These are phyloP conservation scores for Cryptococcus sp. DNA, from an alignment of 1,284 basidiomycete genomes.

Conservation along the genomic window DNA sequence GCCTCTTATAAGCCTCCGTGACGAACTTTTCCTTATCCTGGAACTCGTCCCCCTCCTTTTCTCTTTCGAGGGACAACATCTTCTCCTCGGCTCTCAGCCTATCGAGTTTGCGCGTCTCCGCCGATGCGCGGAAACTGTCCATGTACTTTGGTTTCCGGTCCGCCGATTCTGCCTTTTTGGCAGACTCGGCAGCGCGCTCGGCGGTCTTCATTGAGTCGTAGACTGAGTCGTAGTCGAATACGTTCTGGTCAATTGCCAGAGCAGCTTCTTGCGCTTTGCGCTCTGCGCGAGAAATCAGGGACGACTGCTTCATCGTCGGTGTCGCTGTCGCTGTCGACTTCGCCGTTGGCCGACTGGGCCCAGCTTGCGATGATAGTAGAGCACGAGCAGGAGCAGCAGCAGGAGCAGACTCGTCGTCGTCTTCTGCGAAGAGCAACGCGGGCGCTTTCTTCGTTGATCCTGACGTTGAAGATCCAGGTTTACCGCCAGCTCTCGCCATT, in stretches of 20 bases:
- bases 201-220: slow-evolving; percentile 94
- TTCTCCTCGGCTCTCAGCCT: slow-evolving; percentile 96
- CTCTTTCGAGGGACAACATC: slow-evolving; percentile 91
- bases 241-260: slow-evolving; percentile 73
- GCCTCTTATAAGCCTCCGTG: slow-evolving; percentile 94
- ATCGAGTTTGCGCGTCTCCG: slow-evolving; percentile 84
- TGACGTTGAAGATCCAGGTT: slow-evolving; percentile 1
- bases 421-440: slow-evolving; percentile 32
- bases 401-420: slow-evolving; percentile 34
- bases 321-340: neutral
- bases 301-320: slow-evolving; percentile 11
- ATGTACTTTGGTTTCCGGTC: slow-evolving; percentile 95
- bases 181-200: slow-evolving; percentile 68
- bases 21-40: slow-evolving; percentile 94
- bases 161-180: slow-evolving; percentile 69
- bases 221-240: slow-evolving; percentile 95
- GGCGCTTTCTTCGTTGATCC: slow-evolving; percentile 9
- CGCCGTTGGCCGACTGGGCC: slow-evolving; percentile 6
- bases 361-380: slow-evolving; percentile 11
- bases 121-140: slow-evolving; percentile 73
- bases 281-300: slow-evolving; percentile 39
- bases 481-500: slow-evolving; percentile 34
- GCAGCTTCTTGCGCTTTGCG: slow-evolving; percentile 63
- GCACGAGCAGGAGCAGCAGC: neutral
- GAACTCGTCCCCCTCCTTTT: slow-evolving; percentile 91